phyloP scores from a whole-genome alignment of 2,329 filamentous ascomycete species.

The Trichoderma brevicompactum region DNA sequence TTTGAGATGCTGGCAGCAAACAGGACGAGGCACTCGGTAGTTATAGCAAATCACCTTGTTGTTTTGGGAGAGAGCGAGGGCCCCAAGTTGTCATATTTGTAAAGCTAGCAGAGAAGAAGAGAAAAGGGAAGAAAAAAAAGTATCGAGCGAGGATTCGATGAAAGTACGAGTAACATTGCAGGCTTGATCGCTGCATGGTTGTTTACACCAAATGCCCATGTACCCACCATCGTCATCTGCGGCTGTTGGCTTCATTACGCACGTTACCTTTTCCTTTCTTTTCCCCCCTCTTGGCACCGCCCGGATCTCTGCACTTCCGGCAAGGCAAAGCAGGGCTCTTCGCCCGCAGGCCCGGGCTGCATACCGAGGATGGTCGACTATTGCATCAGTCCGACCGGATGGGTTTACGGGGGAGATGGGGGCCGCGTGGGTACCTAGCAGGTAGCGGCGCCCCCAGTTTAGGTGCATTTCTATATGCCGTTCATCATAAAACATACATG shows the following conservation, averaged over 20 bases:
- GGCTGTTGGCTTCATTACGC: constrained; percentile 14
- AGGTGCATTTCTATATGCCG: background rate
- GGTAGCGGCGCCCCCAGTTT: background rate
- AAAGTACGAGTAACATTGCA: background rate
- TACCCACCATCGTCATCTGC: constrained; percentile 20
- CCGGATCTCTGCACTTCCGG: constrained; percentile 20
- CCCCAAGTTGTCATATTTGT: background rate
- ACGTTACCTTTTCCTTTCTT: background rate
- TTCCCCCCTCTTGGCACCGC: background rate
- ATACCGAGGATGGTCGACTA: constrained; percentile 12
- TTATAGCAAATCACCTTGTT: background rate
- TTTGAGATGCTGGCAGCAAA: background rate
- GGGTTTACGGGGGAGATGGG: constrained; percentile 1
- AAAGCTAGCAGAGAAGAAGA: background rate
- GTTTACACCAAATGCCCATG: background rate
- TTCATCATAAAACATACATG: background rate
- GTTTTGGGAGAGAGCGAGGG: background rate
- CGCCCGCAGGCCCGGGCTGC: background rate
- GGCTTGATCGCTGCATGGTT: background rate
- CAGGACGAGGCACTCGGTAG: background rate
- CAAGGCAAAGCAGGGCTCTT: background rate
- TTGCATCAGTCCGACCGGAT: constrained; percentile 21
- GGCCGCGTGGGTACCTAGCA: background rate
- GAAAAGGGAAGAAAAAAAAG: background rate
- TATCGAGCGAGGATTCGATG: background rate